A percentile compares a stretch with the other conserved stretches of the same genome.
phyloP scores from a whole-genome alignment of 768 basidiomycete genomes.

The Hortiboletus campestris region DNA sequence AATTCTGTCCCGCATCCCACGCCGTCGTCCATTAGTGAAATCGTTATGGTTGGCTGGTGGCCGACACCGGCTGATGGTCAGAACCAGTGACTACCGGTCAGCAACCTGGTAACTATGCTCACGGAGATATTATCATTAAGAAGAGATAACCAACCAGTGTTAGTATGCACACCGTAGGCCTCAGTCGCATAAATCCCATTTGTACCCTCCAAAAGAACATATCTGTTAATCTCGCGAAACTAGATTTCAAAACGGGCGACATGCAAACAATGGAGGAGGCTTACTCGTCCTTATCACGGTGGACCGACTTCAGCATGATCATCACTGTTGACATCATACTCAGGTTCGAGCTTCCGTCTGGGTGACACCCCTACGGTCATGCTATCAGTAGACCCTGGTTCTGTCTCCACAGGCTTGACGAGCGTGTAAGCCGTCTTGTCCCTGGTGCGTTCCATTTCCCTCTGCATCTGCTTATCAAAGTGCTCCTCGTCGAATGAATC shows the following conservation, averaged over 20 bases:
- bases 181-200: neutral
- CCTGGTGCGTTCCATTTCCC: conserved; percentile 21
- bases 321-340: neutral
- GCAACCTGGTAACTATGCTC: neutral
- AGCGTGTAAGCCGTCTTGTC: conserved; percentile 7
- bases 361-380: conserved; percentile 1
- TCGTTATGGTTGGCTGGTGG: no score
- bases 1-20: neutral
- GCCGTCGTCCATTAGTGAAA: no score
- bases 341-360: neutral
- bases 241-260: neutral
- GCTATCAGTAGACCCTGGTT: conserved; percentile 4
- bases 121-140: neutral
- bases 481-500: conserved; percentile 18
- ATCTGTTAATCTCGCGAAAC: neutral
- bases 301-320: neutral
- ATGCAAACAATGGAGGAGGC: neutral
- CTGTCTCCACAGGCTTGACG: conserved; percentile 6
- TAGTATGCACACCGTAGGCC: neutral
- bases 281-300: neutral
- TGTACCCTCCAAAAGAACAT: no score
- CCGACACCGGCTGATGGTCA: neutral
- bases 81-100: neutral
- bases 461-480: conserved; percentile 17
- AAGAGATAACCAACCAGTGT: neutral